phyloP scores from a whole-genome alignment of 169 alveolate genomes.

The Plasmodium inui region DNA sequence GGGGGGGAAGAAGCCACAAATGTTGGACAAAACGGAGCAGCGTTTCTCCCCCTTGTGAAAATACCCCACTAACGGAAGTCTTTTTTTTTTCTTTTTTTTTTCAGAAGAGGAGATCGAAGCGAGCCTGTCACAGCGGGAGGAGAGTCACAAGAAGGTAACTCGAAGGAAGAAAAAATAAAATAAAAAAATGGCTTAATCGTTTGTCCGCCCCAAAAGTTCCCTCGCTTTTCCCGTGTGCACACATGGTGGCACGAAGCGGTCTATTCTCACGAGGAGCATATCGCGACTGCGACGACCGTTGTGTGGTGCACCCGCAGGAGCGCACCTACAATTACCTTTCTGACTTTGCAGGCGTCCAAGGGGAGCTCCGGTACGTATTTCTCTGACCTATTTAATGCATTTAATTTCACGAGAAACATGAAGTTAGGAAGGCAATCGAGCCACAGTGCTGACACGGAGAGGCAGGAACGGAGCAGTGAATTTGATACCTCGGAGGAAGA shows the following conservation, averaged over 20 bases:
- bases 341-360: slow-evolving; percentile 1
- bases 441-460: neutral
- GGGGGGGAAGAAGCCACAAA: neutral
- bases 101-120: slow-evolving; percentile 18
- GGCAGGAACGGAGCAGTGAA: neutral
- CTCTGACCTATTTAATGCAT: slow-evolving; percentile 34
- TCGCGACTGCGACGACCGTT: neutral
- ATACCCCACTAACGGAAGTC: neutral
- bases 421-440: neutral
- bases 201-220: neutral
- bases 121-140: neutral
- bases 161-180: neutral
- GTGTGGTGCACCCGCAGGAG: neutral
- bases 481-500: neutral
- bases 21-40: neutral
- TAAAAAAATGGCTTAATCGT: neutral
- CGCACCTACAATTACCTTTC: neutral
- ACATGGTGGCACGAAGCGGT: neutral
- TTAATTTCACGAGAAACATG: slow-evolving; percentile 19
- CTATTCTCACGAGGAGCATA: neutral
- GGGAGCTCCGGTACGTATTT: slow-evolving; percentile 3
- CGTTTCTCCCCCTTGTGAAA: neutral
- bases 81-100: neutral
- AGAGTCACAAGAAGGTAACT: slow-evolving; percentile 38
- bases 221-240: neutral